Conservation (phyloP, 352 stramenopile species). For the Globisporangium megalacanthum region DNA sequence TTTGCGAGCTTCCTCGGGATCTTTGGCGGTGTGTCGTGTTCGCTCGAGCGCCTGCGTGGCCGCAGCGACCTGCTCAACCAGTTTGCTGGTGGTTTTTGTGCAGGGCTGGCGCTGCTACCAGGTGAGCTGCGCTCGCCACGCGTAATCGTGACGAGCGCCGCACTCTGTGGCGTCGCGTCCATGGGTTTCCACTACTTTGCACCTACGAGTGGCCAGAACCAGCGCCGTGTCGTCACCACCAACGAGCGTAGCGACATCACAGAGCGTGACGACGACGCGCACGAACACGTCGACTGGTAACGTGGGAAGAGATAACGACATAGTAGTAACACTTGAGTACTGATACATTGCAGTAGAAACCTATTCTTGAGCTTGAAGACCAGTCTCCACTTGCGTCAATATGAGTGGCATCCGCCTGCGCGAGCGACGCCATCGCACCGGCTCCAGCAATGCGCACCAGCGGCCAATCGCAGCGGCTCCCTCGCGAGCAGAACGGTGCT, state of each 20-base stretch:
- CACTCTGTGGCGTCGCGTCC: slow-evolving; percentile 44
- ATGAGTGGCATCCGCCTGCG: slow-evolving; percentile 18
- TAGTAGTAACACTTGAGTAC: no score
- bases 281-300: not conserved
- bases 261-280: not conserved
- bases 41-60: slow-evolving; percentile 50
- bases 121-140: slow-evolving; percentile 40
- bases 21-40: slow-evolving; percentile 69
- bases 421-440: slow-evolving; percentile 43
- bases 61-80: slow-evolving; percentile 58
- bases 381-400: not conserved
- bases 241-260: not conserved
- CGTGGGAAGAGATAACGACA: not conserved
- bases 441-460: slow-evolving; percentile 43
- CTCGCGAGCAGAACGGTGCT: not conserved
- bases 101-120: slow-evolving; percentile 42
- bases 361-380: not conserved
- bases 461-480: slow-evolving; percentile 1
- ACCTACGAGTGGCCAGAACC: slow-evolving; percentile 26
- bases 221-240: not conserved
- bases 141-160: slow-evolving; percentile 31
- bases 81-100: slow-evolving; percentile 61
- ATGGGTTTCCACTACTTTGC: slow-evolving; percentile 62
- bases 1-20: slow-evolving; percentile 74
- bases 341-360: no score